Conservation (phyloP, 75 land plant species). For the Cunninghamia lanceolata region DNA sequence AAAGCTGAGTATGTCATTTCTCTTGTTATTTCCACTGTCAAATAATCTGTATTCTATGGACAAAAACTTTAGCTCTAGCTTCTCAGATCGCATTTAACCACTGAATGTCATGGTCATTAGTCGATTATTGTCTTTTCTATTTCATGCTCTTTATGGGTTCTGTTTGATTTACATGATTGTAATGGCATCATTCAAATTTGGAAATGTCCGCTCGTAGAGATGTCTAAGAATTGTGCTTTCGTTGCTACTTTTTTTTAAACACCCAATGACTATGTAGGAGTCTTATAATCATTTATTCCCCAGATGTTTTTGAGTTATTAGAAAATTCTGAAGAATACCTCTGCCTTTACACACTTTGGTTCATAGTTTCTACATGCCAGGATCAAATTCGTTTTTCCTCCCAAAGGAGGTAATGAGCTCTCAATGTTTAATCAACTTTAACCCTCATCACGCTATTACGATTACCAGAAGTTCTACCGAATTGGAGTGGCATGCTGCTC, state of each 20-base stretch:
- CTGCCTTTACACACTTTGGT: background rate
- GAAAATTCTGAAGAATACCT: background rate
- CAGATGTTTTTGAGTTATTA: background rate
- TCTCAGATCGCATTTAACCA: background rate
- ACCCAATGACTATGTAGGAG: background rate
- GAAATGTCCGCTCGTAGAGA: background rate
- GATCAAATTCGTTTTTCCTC: too few relatives aligned
- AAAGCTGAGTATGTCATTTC: background rate
- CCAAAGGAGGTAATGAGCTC: background rate
- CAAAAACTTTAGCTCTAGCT: background rate
- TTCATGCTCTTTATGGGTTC: background rate
- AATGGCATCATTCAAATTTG: background rate
- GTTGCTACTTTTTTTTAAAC: too few relatives aligned
- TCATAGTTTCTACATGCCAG: background rate
- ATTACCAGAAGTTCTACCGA: background rate
- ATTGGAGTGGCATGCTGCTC: background rate
- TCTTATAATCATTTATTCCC: background rate
- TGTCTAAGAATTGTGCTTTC: too few relatives aligned
- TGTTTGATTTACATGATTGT: background rate
- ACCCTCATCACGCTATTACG: background rate
- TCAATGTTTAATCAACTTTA: background rate
- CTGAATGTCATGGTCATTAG: background rate
- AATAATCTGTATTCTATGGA: background rate
- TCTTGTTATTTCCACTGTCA: background rate
- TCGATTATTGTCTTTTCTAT: background rate